Evolutionary conservation across 75 land plant genomes (phyloP), one percentile per base, ranked within the genome.

Genomic region (Selaginella tamariscina): DNA sequence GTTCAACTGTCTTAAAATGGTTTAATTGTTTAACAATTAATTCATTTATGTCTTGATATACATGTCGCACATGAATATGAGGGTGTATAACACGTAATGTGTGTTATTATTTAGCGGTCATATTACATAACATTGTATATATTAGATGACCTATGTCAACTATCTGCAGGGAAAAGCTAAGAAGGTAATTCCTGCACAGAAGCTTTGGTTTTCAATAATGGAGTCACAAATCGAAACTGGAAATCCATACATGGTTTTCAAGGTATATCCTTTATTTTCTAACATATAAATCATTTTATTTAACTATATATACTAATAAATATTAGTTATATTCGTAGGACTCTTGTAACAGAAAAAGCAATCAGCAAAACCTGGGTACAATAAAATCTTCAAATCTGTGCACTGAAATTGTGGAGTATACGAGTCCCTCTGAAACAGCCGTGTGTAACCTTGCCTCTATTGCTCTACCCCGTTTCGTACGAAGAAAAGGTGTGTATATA

Each of bases 151-250:
- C n/a, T n/a, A n/a, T n/a, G n/a, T n/a, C n/a, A n/a, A n/a, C n/a
- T n/a, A n/a, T 24, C 8, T 33, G 24, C 60, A 91, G 97, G 95
- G 97, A 0, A 92, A 81, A 73, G 97, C 94, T 8, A 92, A 82
- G 74, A 88, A 75, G 74, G 80, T 81, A 64, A 80, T 92, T 33
- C 78, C 77, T 39, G 97, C 97, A 66, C 95, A 89, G 62, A 79
- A 79, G 56, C 81, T 92, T 0, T 92, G 97, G 97, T 86, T 86
- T 81, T 82, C 88, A 24, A 80, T 92, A 32, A 59, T 86, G 70
- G 88, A 80, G 63, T 78, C 95, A 27, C 97, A 92, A 70, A 84
- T 92, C 2, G 95, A 92, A 75, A 92, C 97, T 68, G 95, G 97
- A 27, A 92, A 88, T 39, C 97, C 97, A n/a, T 59, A 22, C 62